phyloP scores from a whole-genome alignment of 768 basidiomycete genomes.

The Multifurca ochricompacta region DNA sequence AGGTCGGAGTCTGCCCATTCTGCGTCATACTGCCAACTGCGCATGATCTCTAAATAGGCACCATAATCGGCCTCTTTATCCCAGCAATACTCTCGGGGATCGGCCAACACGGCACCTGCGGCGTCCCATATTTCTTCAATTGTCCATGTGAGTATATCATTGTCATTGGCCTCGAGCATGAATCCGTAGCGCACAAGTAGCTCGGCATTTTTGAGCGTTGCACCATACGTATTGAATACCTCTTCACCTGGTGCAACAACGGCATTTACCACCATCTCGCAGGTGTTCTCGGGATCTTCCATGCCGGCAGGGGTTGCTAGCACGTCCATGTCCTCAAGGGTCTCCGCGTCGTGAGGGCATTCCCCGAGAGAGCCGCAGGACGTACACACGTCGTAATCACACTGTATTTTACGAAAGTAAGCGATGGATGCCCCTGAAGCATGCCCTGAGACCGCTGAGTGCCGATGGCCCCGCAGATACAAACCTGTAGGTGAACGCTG shows the following conservation, averaged over 20 bases:
- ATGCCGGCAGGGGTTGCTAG: background rate
- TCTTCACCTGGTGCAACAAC: constrained; percentile 45
- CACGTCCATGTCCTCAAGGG: background rate
- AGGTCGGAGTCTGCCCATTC: constrained; percentile 17
- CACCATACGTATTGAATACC: constrained; percentile 76
- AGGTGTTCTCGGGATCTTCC: constrained; percentile 24
- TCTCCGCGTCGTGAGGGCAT: constrained; percentile 57
- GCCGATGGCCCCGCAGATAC: constrained; percentile 16
- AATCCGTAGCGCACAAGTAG: constrained; percentile 70
- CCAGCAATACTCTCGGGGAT: constrained; percentile 2
- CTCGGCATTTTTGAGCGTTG: constrained; percentile 52
- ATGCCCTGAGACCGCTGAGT: background rate
- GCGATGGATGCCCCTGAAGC: background rate
- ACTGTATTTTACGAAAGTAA: constrained; percentile 33
- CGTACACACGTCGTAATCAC: constrained; percentile 65
- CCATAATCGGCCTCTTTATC: constrained; percentile 1
- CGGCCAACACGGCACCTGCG: constrained; percentile 15
- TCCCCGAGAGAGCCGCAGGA: constrained; percentile 61
- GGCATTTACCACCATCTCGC: constrained; percentile 60
- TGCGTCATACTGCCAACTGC: constrained; percentile 13
- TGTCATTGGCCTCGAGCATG: constrained; percentile 61
- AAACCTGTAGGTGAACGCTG: constrained; percentile 68
- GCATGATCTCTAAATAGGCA: constrained; percentile 16
- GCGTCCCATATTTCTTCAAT: constrained; percentile 21
- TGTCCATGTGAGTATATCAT: constrained; percentile 41